Evolutionary conservation across 179 eudicot species (phyloP).

Genomic region (Camellia oleifera): DNA sequence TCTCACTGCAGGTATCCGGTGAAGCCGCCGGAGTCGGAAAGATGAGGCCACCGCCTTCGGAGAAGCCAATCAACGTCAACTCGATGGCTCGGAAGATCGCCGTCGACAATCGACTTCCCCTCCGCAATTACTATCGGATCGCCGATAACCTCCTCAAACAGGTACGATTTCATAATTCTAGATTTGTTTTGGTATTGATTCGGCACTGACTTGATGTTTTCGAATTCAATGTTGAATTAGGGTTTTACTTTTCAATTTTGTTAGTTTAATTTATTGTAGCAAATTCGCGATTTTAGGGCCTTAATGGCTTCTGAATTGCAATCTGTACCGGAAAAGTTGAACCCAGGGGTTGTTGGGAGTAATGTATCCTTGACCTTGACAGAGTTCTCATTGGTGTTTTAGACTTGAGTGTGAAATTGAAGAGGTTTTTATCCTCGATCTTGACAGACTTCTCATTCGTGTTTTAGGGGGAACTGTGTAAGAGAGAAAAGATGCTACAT

Average conservation of each 20-base stretch:
- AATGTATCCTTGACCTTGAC: no score
- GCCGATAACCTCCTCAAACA: constrained; percentile 94
- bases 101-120: constrained; percentile 81
- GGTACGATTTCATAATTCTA: constrained; percentile 29
- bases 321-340: neutral
- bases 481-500: neutral
- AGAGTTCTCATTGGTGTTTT: no score
- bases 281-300: neutral
- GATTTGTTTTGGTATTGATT: neutral
- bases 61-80: constrained; percentile 51
- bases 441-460: no score
- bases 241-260: neutral
- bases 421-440: neutral
- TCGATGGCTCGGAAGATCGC: constrained; percentile 57
- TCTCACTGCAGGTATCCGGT: neutral
- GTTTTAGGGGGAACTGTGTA: neutral
- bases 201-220: neutral
- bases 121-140: constrained; percentile 81
- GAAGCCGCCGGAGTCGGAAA: constrained; percentile 9
- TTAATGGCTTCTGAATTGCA: constrained; percentile 1
- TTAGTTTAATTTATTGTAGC: neutral
- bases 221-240: neutral
- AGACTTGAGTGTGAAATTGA: no score
- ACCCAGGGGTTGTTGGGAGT: no score
- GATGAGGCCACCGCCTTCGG: constrained; percentile 48